Conservation (phyloP, 495 filamentous ascomycete species). For the Aspergillus carlsbadensis region DNA sequence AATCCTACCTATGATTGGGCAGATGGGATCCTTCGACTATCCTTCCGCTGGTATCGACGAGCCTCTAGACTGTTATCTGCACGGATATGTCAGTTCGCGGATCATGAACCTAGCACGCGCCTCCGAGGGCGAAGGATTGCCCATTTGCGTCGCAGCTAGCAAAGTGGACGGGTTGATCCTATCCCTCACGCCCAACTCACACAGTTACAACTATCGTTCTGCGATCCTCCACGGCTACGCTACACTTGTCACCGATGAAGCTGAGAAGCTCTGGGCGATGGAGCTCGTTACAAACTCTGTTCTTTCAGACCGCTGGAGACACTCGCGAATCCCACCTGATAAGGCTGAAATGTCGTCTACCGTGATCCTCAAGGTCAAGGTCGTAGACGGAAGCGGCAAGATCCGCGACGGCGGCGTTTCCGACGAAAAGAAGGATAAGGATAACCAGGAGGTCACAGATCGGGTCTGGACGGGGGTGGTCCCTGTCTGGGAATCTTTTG, state of each 20-base stretch:
- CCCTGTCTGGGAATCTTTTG: constrained; percentile 65
- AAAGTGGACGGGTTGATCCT: constrained; percentile 75
- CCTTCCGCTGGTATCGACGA: constrained; percentile 63
- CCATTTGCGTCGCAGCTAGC: constrained; percentile 65
- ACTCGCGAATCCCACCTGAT: constrained; percentile 71
- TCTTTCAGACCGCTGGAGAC: constrained; percentile 64
- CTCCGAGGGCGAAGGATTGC: constrained; percentile 51
- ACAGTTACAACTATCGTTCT: constrained; percentile 89
- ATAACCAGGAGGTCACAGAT: constrained; percentile 56
- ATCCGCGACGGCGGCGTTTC: constrained; percentile 64
- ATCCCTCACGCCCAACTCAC: constrained; percentile 71
- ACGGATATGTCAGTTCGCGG: constrained; percentile 82
- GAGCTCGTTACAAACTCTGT: constrained; percentile 75
- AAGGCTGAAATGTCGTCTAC: constrained; percentile 76
- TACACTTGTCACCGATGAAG: constrained; percentile 58
- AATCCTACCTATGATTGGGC: constrained; percentile 85
- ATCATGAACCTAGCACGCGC: constrained; percentile 67
- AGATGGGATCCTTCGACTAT: constrained; percentile 69
- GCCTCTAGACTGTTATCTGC: constrained; percentile 77
- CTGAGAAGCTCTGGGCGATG: constrained; percentile 84
- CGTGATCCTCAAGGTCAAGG: constrained; percentile 65
- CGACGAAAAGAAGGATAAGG: constrained; percentile 70
- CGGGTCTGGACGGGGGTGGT: constrained; percentile 84
- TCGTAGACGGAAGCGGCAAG: constrained; percentile 78
- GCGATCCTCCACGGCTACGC: constrained; percentile 79